These are phyloP conservation scores for Nicotiana undulata DNA, from an alignment of 257 asterid species.

Conservation along the genomic window DNA sequence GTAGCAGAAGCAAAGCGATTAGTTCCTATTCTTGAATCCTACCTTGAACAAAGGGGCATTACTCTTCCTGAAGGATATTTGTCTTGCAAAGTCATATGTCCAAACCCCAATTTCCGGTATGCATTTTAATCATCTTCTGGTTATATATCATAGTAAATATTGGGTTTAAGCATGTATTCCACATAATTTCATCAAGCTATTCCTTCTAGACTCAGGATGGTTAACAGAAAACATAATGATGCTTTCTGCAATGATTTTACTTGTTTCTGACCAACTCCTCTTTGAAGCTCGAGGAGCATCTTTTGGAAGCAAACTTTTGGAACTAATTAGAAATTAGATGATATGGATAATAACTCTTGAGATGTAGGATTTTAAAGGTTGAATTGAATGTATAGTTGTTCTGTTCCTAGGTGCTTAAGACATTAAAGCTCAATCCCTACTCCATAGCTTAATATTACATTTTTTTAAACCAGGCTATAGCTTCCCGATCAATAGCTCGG, in stretches of 20 bases:
- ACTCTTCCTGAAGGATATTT: slow-evolving; percentile 70
- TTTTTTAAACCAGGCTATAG: background rate
- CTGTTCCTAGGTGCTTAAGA: background rate
- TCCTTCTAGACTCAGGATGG: background rate
- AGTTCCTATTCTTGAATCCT: slow-evolving; percentile 70
- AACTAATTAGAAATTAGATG: too few species aligned
- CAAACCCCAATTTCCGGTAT: slow-evolving; percentile 76
- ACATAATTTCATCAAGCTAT: background rate
- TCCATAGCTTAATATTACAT: background rate
- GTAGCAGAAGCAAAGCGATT: slow-evolving; percentile 56
- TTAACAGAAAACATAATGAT: background rate
- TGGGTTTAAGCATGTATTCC: background rate
- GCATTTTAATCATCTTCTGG: slow-evolving; percentile 5
- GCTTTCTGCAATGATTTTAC: background rate
- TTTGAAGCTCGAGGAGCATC: background rate
- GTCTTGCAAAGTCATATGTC: slow-evolving; percentile 76
- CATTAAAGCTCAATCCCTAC: background rate
- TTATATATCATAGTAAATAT: background rate
- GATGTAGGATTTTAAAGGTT: background rate
- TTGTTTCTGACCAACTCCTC: background rate
- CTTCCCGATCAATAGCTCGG: background rate
- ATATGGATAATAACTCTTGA: background rate
- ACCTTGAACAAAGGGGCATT: slow-evolving; percentile 86
- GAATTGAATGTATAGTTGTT: background rate
- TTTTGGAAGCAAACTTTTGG: background rate